Base-by-base conservation (phyloP, 2,329 filamentous ascomycete species). In the Camillea tinctor region DNA sequence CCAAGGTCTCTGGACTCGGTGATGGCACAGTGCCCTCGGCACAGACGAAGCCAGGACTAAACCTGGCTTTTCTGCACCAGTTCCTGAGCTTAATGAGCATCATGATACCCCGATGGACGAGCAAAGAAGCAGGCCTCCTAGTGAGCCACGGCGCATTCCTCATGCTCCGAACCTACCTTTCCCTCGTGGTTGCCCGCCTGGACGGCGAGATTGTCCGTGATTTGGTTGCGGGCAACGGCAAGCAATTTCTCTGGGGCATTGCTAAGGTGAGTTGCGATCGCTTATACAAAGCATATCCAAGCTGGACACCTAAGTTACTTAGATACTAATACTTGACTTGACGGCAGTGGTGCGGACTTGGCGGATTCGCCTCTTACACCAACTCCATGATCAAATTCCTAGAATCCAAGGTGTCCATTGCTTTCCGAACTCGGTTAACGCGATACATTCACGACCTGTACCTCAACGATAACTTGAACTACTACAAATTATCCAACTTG, bases 331-430 rank as follows among this genome's bases (percentile, higher is more conserved):
- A 26, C 7, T 56, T 22, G 9, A 26, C 7, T 56, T 22, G 9
- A 56, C 8, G 57, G 54, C 55, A 87, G 81, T 99, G 95, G 95
- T 93, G 93, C 66, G 93, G 94, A 2, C 88, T 99, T 40, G 95
- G 95, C 50, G 92, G 91, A 2, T 88, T 98, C 64, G 94, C 93
- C 8, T 96, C 94, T 0, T 99, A 99, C 72, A 97, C 94, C 55
- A 99, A 99, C 75, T 93, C 94, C 57, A 97, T 96, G 90, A 99
- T 99, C 81, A 98, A 98, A 76, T 99, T 91, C 77, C 84, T 99
- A 64, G 94, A 99, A 76, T 94, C 92, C 55, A 99, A 99, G 79
- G 93, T 99, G 57, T 97, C 94, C 6, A 99, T 99, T 66, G 94
- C 96, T 36, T 99, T 99, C 83, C 88, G 95, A 50, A 99, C 95